Percentiles rank a stretch among this genome's conserved stretches.
Evolutionary conservation across 176 grass and related monocot species (phyloP).

Genomic region (Miscanthus lutarioriparius): DNA sequence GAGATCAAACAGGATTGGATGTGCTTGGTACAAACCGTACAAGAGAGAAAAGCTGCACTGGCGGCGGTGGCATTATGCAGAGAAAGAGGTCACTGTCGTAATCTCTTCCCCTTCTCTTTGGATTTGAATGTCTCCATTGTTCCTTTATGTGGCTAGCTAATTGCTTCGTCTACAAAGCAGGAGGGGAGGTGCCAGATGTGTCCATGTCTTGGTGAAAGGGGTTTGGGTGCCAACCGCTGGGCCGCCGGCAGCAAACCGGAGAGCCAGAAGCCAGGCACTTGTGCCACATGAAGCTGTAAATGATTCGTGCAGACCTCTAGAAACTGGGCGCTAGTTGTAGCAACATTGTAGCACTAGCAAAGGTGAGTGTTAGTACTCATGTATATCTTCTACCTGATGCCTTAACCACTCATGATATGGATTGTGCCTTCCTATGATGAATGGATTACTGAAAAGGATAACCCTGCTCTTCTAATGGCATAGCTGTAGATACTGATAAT

Average conservation of each 20-base stretch:
- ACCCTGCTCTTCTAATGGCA: background rate
- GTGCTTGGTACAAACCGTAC: background rate
- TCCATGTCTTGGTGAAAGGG: background rate
- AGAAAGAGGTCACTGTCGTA: background rate
- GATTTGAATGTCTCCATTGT: background rate
- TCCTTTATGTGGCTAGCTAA: background rate
- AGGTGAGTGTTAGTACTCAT: background rate
- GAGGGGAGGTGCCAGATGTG: background rate
- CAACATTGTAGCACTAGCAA: background rate
- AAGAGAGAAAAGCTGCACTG: background rate
- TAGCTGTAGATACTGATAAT: background rate
- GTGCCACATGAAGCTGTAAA: background rate
- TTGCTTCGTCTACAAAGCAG: background rate
- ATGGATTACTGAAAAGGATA: background rate
- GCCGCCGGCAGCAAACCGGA: background rate
- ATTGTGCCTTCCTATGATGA: background rate
- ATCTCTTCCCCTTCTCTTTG: background rate
- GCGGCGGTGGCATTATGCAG: background rate
- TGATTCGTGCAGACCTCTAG: background rate
- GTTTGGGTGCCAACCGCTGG: background rate
- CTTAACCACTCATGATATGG: background rate
- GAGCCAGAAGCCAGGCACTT: background rate
- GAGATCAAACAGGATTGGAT: background rate
- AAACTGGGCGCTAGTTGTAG: background rate
- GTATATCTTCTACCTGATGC: background rate